Conservation (phyloP, 768 basidiomycete genomes). For the Leccinum broughii region DNA sequence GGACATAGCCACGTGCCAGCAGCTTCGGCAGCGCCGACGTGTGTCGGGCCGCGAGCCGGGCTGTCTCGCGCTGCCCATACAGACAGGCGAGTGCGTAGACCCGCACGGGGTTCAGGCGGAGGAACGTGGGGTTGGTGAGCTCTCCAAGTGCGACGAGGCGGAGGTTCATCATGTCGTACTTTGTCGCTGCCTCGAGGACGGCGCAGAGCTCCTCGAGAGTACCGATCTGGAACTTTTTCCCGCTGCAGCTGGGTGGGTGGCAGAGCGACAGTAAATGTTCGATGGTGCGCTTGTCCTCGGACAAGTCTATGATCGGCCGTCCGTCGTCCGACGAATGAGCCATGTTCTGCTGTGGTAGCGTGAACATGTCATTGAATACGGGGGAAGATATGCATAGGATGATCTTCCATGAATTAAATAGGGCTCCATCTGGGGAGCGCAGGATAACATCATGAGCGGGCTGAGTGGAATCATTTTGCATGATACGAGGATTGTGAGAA, state of each 20-base stretch:
- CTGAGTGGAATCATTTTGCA: conserved; percentile 5
- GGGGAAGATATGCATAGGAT: conserved; percentile 13
- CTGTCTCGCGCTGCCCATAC: not conserved
- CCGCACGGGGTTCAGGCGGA: conserved; percentile 6
- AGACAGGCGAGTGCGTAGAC: conserved; percentile 18
- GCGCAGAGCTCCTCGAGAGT: conserved; percentile 3
- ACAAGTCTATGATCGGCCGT: conserved; percentile 9
- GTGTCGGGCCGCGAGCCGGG: conserved; percentile 10
- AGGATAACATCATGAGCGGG: conserved; percentile 16
- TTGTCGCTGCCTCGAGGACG: conserved; percentile 11
- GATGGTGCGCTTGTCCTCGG: conserved; percentile 14
- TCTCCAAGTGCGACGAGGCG: conserved; percentile 1
- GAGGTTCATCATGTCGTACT: conserved; percentile 18
- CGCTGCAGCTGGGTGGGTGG: conserved; percentile 4
- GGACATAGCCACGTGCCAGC: no score
- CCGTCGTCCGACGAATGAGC: not conserved
- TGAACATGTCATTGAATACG: conserved; percentile 17
- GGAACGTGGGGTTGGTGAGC: conserved; percentile 4
- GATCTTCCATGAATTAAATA: conserved; percentile 11
- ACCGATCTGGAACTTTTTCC: not conserved
- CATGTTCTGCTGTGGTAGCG: conserved; percentile 7
- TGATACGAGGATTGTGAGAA: conserved; percentile 1
- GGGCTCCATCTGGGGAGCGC: conserved; percentile 12
- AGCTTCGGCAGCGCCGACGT: not conserved
- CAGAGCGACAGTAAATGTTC: conserved; percentile 9